Percentiles rank a stretch among this genome's conserved stretches.
These are phyloP conservation scores for Saccharomyces mikatae DNA, from an alignment of 805 yeast species.

Conservation along the genomic window DNA sequence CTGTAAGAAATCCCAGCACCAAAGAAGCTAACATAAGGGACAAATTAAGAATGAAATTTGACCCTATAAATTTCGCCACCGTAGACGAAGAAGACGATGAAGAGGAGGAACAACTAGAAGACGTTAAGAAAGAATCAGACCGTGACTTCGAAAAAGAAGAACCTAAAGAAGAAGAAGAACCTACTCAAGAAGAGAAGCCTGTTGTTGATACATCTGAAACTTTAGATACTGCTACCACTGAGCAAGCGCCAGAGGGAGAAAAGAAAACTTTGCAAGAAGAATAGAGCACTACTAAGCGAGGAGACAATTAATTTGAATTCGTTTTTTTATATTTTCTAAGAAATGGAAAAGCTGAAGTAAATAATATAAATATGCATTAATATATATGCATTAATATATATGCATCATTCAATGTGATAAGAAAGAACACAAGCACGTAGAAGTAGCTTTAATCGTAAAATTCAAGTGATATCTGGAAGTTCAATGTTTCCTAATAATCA, in stretches of 20 bases:
- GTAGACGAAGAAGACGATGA: slow-evolving; percentile 27
- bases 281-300: not conserved
- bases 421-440: not conserved
- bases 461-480: not conserved
- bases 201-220: slow-evolving; percentile 1
- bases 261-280: not conserved
- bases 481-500: slow-evolving; percentile 29
- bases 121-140: not conserved
- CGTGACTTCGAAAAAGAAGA: not conserved
- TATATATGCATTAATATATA: not conserved
- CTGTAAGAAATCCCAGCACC: slow-evolving; percentile 56
- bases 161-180: slow-evolving; percentile 1
- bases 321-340: not conserved
- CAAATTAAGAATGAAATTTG: slow-evolving; percentile 49
- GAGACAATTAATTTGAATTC: not conserved
- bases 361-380: not conserved
- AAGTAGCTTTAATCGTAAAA: not conserved
- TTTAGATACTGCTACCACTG: not conserved
- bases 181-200: not conserved
- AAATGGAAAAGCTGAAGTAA: not conserved
- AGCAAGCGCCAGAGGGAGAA: not conserved
- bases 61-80: slow-evolving; percentile 55
- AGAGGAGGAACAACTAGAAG: slow-evolving; percentile 3
- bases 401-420: not conserved
- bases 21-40: slow-evolving; percentile 52